These are phyloP conservation scores for Rhypophila decipiens DNA, from an alignment of 495 filamentous ascomycete genomes.

Conservation along the genomic window DNA sequence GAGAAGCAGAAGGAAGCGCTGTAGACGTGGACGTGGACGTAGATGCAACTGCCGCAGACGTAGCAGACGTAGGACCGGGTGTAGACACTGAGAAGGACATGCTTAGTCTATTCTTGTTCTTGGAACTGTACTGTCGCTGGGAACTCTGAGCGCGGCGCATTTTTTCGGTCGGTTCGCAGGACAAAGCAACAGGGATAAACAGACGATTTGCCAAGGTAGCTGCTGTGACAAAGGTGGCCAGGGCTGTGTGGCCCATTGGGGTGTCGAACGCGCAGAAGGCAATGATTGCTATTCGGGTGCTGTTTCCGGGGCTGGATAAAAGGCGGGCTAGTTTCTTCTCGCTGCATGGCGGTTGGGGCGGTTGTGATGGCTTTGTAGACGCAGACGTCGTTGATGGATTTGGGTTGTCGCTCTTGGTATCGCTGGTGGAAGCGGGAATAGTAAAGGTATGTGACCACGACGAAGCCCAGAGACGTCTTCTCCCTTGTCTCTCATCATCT, in stretches of 20 bases:
- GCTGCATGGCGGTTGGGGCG: constrained; percentile 7
- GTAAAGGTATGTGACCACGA: too few species aligned
- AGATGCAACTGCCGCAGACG: too few species aligned
- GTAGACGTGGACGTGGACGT: too few species aligned
- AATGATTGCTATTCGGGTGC: constrained; percentile 13
- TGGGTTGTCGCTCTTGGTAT: constrained; percentile 3
- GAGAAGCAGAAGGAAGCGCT: too few species aligned
- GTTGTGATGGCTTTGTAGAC: too few species aligned
- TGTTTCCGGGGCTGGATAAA: constrained; percentile 9
- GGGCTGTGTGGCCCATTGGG: constrained; percentile 9
- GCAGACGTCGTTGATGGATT: background rate
- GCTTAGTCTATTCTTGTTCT: too few species aligned
- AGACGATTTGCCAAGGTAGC: constrained; percentile 10
- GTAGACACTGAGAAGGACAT: too few species aligned
- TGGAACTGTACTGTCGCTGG: constrained; percentile 14
- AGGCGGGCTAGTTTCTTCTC: constrained; percentile 11
- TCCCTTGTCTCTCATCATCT: too few species aligned
- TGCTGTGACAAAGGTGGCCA: constrained; percentile 10
- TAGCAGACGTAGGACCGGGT: too few species aligned
- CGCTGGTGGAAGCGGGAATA: too few species aligned
- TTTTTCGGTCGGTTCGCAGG: constrained; percentile 12
- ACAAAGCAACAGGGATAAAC: constrained; percentile 15
- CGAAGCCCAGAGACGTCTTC: too few species aligned
- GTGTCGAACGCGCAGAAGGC: constrained; percentile 15
- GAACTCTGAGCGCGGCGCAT: constrained; percentile 8